Percentiles rank a stretch among this genome's conserved stretches.
These are phyloP conservation scores for Xylaria sp. DNA, from an alignment of 2,329 filamentous ascomycete species.

Conservation along the genomic window DNA sequence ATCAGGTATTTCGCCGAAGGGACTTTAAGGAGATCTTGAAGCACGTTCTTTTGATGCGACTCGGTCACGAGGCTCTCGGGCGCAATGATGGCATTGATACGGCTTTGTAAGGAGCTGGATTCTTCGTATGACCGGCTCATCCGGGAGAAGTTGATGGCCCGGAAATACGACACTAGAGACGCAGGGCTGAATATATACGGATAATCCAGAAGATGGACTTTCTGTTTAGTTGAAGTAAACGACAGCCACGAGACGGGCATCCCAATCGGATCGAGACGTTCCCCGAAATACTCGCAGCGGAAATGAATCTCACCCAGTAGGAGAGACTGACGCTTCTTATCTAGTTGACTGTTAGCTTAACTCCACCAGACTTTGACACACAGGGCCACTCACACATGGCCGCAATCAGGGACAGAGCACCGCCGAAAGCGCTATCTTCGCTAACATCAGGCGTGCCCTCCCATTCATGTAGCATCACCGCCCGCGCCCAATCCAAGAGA, in stretches of 20 bases:
- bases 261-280: conserved; percentile 73
- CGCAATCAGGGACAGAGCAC: conserved; percentile 73
- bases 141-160: conserved; percentile 80
- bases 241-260: conserved; percentile 74
- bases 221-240: conserved; percentile 62
- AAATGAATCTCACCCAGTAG: conserved; percentile 72
- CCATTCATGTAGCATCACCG: conserved; percentile 79
- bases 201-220: conserved; percentile 76
- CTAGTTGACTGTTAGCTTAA: conserved; percentile 41
- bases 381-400: conserved; percentile 64
- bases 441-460: conserved; percentile 72
- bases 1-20: conserved; percentile 73
- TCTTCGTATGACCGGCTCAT: conserved; percentile 83
- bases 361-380: conserved; percentile 4
- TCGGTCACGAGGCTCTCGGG: conserved; percentile 59
- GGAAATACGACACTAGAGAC: conserved; percentile 79
- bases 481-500: conserved; percentile 72
- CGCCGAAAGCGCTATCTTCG: conserved; percentile 72
- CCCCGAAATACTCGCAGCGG: conserved; percentile 73
- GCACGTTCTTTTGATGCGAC: conserved; percentile 59
- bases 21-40: conserved; percentile 65
- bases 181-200: conserved; percentile 77
- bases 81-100: conserved; percentile 59
- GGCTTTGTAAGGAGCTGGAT: conserved; percentile 59
- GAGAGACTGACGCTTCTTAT: conserved; percentile 64